Base-by-base conservation (phyloP, 148 eudicot genomes). In the Nyssa sinensis region DNA sequence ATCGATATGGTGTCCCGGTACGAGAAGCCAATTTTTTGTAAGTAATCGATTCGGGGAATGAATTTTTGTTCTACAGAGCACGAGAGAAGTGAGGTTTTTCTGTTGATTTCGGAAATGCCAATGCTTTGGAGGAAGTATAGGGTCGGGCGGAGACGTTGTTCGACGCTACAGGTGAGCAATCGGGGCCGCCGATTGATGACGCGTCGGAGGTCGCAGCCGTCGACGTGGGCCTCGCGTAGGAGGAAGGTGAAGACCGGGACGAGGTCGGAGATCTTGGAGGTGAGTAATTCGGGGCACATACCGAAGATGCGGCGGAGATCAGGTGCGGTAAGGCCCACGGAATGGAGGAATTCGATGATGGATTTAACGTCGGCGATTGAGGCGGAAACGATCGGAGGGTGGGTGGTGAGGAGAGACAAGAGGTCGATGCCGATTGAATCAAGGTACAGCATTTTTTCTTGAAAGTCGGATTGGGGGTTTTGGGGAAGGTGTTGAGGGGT, bases 371-470 rank as follows among this genome's bases (percentile, higher is more conserved):
- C 87, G 33, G 79, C 12, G 28, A 86, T 82, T 4, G 92, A 35
- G n/a, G 91, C 63, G 34, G 93, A 66, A 70, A 85, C 19, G 55
- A 88, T 24, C 0, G 80, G 78, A 1, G 96, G 86, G 75, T 88
- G 80, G 16, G 77, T 66, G 11, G 82, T 34, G 67, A 83, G 79
- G 73, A 80, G 82, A 27, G 89, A 62, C 60, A 90, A 66, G 5
- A 86, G 72, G 86, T 94, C 98, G n/a, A 94, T 72, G 19, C 97
- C 96, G 10, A 88, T 75, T 28, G 98, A 88, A 78, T 94, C 97
- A 7, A 94, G 77, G 83, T 82, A 92, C 32, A 92, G 86, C 57
- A 84, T 75, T 69, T 86, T 87, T 7, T 84, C 86, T 51, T 84
- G 88, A 82, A 93, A 89, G 2, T 82, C 83, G 53, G 75, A 72